These are phyloP conservation scores for Verbena officinalis DNA, from an alignment of 257 asterid genomes.

Conservation along the genomic window DNA sequence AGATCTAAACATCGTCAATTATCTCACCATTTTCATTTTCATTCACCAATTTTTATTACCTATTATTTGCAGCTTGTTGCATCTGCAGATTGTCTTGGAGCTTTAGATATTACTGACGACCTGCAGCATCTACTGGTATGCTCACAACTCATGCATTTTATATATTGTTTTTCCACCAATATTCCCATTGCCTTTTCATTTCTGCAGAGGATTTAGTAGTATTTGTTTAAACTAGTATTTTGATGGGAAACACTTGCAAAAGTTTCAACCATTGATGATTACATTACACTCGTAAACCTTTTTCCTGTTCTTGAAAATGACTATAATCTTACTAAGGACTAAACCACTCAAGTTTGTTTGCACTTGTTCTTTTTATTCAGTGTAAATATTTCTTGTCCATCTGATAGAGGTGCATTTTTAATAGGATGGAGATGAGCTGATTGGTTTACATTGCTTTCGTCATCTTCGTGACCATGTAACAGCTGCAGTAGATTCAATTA, in stretches of 20 bases:
- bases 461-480: conserved; percentile 88
- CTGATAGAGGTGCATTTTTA: conserved; percentile 23
- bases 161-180: not conserved
- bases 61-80: conserved; percentile 81
- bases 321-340: too few species aligned
- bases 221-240: too few species aligned
- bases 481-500: conserved; percentile 81
- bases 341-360: too few species aligned
- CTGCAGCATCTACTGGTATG: conserved; percentile 92
- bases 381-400: not conserved
- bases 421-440: conserved; percentile 91
- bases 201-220: too few species aligned
- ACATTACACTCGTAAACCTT: too few species aligned
- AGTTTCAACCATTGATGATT: too few species aligned
- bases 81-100: conserved; percentile 98
- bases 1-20: conserved; percentile 9
- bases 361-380: conserved; percentile 5
- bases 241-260: too few species aligned
- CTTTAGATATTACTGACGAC: conserved; percentile 92
- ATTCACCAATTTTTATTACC: conserved; percentile 33
- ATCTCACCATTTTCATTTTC: conserved; percentile 21
- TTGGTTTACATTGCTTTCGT: conserved; percentile 96
- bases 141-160: conserved; percentile 24
- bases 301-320: too few species aligned
- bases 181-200: conserved; percentile 1